Evolutionary conservation across 2,329 filamentous ascomycete species (phyloP), one percentile per base, ranked within the genome.

Genomic region (Aspergillus quadrilineatus): DNA sequence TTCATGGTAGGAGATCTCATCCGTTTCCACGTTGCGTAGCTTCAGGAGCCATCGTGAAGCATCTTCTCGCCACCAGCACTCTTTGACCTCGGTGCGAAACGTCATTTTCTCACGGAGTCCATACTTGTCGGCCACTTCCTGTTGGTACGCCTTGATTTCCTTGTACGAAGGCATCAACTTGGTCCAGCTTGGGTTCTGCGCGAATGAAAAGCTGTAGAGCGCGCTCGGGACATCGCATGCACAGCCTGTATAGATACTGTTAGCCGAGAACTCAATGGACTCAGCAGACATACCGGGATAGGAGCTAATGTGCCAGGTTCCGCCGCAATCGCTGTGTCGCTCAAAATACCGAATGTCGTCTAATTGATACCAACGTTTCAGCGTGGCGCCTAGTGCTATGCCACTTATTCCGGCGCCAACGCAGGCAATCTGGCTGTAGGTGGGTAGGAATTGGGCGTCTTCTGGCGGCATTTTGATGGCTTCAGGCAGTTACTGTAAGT

Each of bases 281-380:
- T 4, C 10, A 10, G n/a, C 10, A 37, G 9, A 34, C 43, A 26
- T 15, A 67, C 67, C 80, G 34, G 82, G 85, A 68, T 88, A 88
- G 29, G 77, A 73, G 66, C 86, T 88, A 49, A 79, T 78, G 65
- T 78, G 78, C 85, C 85, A 88, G 1, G 85, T 87, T 9, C 85
- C 85, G 26, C 85, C 85, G 17, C 84, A 73, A 3, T 77, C 76
- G 9, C 73, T 64, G 59, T 83, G 73, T 26, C 81, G 74, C 41
- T 88, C 85, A 58, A 87, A 87, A 65, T 88, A 77, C 9, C 73
- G 73, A 60, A 87, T 79, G 57, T 86, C 82, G 48, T 80, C 78
- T 44, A 85, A 80, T 26, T 75, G 76, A 46, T 86, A 79, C 75
- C 81, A 80, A 34, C 81, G 72, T 63, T 83, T 80, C 45, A 88